phyloP scores from a whole-genome alignment of 1,284 basidiomycete species.

The Cystobasidium pallidum region DNA sequence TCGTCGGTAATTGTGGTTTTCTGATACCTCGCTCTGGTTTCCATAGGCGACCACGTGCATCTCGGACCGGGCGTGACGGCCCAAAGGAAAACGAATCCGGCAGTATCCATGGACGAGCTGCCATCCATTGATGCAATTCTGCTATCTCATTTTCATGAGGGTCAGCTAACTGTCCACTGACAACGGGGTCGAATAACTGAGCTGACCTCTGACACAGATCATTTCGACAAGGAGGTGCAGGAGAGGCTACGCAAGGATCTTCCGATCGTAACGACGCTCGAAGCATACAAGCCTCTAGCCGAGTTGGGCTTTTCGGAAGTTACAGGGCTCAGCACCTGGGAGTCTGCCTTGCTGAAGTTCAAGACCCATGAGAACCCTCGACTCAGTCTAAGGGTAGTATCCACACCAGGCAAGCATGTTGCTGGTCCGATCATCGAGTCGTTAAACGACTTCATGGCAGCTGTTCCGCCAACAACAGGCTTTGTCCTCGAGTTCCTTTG shows the following conservation, averaged over 20 bases:
- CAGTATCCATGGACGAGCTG: slow-evolving; percentile 50
- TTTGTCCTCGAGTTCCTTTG: slow-evolving; percentile 52
- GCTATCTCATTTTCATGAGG: slow-evolving; percentile 38
- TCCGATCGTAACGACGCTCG: slow-evolving; percentile 54
- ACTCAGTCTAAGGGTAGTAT: slow-evolving; percentile 45
- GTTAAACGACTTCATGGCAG: slow-evolving; percentile 48
- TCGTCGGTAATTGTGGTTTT: background rate
- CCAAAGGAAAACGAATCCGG: slow-evolving; percentile 52
- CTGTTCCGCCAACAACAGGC: slow-evolving; percentile 54
- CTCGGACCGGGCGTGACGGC: slow-evolving; percentile 53
- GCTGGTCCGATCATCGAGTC: slow-evolving; percentile 48
- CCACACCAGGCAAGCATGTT: slow-evolving; percentile 55
- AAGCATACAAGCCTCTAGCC: slow-evolving; percentile 45
- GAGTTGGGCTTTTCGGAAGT: slow-evolving; percentile 49
- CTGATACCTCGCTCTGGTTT: background rate
- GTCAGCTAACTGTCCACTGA: too few relatives aligned
- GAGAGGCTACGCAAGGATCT: slow-evolving; percentile 52
- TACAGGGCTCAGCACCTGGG: slow-evolving; percentile 52
- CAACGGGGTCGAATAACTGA: too few relatives aligned
- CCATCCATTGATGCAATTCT: slow-evolving; percentile 49
- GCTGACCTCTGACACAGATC: slow-evolving; percentile 40
- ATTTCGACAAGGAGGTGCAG: slow-evolving; percentile 54
- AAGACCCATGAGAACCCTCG: slow-evolving; percentile 28
- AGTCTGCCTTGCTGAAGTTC: slow-evolving; percentile 47
- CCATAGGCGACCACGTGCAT: slow-evolving; percentile 45